Base-by-base conservation (phyloP, 1,284 basidiomycete genomes). In the Amylostereum areolatum region DNA sequence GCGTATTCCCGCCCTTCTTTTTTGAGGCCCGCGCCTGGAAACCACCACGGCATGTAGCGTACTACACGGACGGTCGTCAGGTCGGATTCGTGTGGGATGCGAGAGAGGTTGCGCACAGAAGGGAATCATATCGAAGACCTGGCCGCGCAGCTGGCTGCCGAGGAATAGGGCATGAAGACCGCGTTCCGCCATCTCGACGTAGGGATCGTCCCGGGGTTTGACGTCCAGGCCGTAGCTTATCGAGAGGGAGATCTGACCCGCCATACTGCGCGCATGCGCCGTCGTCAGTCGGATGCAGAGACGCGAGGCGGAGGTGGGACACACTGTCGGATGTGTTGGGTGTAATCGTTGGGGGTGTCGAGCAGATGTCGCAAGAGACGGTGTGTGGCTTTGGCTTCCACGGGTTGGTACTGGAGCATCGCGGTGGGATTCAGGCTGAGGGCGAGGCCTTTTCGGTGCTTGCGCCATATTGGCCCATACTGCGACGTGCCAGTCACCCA, bases 21-120 rank as follows among this genome's bases (percentile, higher is more conserved):
- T 34, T 51, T 47, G 43, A 54, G 52, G 18, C 33, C 25, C 12
- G 52, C 50, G 11, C 52, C 52, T 31, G 52, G 50, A 33, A 54
- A 51, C 52, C 52, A 54, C 5, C n/a, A 5, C 4, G 52, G 52
- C 4, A 54, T 34, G 35, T 48, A 32, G 29, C 37, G 45, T 11
- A 54, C 52, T 54, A 35, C 18, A 11, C n/a, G 11, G 8, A 46
- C 8, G 8, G 39, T 41, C 39, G 24, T 8, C 8, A 25, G 11
- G 11, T 41, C 39, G 11, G 24, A 41, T 8, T 11, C 11, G 8
- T 25, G 24, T 25, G 41, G 30, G 8, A 29, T 29, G 30, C 27
- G 25, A 28, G 41, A 43, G 10, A 7, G 25, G 7, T 12, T 7
- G n/a, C 41, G 27, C 28, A 43, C 41, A n/a, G 28, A 43, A 28